Conservation (phyloP, 306 rosid species). For the Lathyrus aphaca region DNA sequence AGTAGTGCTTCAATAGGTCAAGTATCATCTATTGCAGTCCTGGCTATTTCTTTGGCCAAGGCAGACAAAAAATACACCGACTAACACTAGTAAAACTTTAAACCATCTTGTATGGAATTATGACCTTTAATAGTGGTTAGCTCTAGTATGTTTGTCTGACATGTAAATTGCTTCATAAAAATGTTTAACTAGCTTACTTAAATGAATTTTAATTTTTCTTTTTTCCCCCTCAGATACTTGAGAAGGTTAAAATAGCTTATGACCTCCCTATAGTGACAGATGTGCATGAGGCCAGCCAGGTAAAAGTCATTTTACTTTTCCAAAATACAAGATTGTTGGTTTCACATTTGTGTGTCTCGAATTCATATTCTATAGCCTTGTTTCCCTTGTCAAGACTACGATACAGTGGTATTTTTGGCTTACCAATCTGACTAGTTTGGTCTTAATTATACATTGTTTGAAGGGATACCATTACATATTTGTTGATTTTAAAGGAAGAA, state of each 20-base stretch:
- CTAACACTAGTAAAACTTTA: conserved; percentile 6
- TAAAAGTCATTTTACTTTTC: conserved; percentile 39
- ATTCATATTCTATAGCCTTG: conserved; percentile 29
- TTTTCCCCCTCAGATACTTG: conserved; percentile 69
- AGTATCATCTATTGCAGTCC: conserved; percentile 14
- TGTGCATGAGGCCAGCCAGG: conserved; percentile 83
- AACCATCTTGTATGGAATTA: not conserved
- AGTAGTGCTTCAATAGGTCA: conserved; percentile 16
- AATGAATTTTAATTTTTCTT: not conserved
- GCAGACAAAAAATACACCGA: not conserved
- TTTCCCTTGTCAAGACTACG: conserved; percentile 12
- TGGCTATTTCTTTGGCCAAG: conserved; percentile 8
- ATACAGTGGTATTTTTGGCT: conserved; percentile 20
- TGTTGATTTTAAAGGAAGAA: conserved; percentile 1
- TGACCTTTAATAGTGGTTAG: not conserved
- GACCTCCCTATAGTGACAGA: conserved; percentile 91
- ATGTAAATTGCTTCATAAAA: conserved; percentile 15
- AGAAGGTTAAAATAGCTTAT: conserved; percentile 86
- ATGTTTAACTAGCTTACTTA: not conserved
- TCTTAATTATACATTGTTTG: conserved; percentile 2
- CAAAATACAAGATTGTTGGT: not conserved
- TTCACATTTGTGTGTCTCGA: conserved; percentile 18
- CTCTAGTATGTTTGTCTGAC: conserved; percentile 24
- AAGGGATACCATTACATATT: conserved; percentile 5
- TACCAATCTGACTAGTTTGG: not conserved